phyloP scores from a whole-genome alignment of 2,329 filamentous ascomycete genomes.

The Colletotrichum incanum region DNA sequence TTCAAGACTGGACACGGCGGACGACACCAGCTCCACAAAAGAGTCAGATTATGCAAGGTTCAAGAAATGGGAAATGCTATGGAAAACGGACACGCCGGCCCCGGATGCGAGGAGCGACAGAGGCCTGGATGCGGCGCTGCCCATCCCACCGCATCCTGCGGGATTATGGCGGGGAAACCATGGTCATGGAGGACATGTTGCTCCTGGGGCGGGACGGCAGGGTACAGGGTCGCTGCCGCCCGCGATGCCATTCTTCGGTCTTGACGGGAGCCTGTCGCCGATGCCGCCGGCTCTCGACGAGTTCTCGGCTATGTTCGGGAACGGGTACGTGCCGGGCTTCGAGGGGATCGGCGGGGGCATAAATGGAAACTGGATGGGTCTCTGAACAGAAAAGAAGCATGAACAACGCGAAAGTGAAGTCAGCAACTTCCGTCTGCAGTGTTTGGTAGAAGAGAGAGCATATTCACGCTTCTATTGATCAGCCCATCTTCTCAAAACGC shows the following conservation, averaged over 20 bases:
- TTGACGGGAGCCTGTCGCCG: slow-evolving; percentile 55
- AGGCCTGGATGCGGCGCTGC: slow-evolving; percentile 28
- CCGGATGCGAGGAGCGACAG: slow-evolving; percentile 48
- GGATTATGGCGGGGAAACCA: slow-evolving; percentile 22
- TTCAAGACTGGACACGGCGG: slow-evolving; percentile 61
- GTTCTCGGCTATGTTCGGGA: slow-evolving; percentile 47
- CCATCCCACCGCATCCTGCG: slow-evolving; percentile 34
- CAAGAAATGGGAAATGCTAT: slow-evolving; percentile 56
- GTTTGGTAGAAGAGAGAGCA: neutral
- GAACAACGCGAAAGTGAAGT: neutral
- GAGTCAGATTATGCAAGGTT: slow-evolving; percentile 66
- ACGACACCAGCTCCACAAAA: slow-evolving; percentile 50
- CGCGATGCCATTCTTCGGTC: slow-evolving; percentile 54
- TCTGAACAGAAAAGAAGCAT: neutral
- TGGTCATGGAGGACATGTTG: slow-evolving; percentile 31
- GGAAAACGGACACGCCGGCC: slow-evolving; percentile 56
- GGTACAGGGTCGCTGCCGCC: slow-evolving; percentile 48
- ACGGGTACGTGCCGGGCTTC: slow-evolving; percentile 32
- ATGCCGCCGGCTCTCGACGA: slow-evolving; percentile 58
- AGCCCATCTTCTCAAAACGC: neutral
- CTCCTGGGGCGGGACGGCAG: slow-evolving; percentile 31
- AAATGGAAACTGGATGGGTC: slow-evolving; percentile 37
- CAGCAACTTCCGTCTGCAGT: too few species aligned
- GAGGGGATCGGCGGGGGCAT: slow-evolving; percentile 33
- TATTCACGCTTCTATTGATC: neutral